Conservation (phyloP, 139 green algal species). For the Parachlorella kessleri region DNA sequence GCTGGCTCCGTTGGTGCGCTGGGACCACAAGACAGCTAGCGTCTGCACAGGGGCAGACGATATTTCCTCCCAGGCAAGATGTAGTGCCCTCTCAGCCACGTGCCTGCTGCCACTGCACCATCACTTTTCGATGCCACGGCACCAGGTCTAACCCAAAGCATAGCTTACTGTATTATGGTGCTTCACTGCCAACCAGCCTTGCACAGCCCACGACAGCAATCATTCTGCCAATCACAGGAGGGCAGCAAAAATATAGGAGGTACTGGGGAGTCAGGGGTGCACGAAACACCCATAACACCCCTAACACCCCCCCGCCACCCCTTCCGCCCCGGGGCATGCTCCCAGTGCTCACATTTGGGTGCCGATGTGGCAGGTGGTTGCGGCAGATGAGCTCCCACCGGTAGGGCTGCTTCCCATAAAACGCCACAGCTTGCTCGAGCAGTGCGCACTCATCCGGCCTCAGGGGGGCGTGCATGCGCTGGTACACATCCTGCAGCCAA, state of each 20-base stretch:
- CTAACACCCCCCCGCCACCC: not conserved
- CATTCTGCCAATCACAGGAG: too few relatives aligned
- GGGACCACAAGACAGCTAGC: slow-evolving; percentile 29
- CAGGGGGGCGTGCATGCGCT: slow-evolving; percentile 1
- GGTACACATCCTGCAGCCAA: too few relatives aligned
- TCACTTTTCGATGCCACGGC: too few relatives aligned
- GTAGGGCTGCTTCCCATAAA: slow-evolving; percentile 23
- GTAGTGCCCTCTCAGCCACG: too few relatives aligned
- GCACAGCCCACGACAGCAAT: not conserved
- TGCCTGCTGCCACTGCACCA: too few relatives aligned
- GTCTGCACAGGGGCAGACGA: too few relatives aligned
- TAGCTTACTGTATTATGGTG: not conserved
- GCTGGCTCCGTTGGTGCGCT: slow-evolving; percentile 12
- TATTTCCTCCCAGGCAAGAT: too few relatives aligned
- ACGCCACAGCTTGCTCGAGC: slow-evolving; percentile 22
- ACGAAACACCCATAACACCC: not conserved
- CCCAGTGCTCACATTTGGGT: slow-evolving; percentile 7
- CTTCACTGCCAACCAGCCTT: not conserved
- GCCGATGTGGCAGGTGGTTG: slow-evolving; percentile 33
- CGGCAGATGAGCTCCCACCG: slow-evolving; percentile 39
- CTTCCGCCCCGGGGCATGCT: not conserved
- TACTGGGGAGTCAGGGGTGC: too few relatives aligned
- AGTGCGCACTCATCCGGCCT: slow-evolving; percentile 22
- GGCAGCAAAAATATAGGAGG: too few relatives aligned
- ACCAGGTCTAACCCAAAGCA: not conserved